Base-by-base conservation (phyloP, 495 filamentous ascomycete species). In the Hypoxylon subgilvum region DNA sequence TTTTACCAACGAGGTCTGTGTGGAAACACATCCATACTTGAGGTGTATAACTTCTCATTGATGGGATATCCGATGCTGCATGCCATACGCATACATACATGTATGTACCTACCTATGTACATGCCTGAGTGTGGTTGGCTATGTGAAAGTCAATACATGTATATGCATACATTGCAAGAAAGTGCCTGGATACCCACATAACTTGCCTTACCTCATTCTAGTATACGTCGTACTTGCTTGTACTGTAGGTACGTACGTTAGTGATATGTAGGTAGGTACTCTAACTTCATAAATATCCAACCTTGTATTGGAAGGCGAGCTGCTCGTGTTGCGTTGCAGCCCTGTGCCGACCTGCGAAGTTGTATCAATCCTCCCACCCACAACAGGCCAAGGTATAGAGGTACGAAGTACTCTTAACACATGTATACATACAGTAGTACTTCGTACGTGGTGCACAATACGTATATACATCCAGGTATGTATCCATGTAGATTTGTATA, bases 321-420 rank as follows among this genome's bases (percentile, higher is more conserved):
- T 34, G 38, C 16, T 36, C 9, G 30, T 38, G 25, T 36, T 59
- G 61, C 61, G 25, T 36, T 59, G 61, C 61, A 64, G 61, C 61
- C 61, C 54, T 64, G 61, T 64, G 50, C 54, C 61, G 61, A 40
- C 34, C 55, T 16, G 4, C 30, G 39, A 19, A 51, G 54, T 54
- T 17, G 32, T 50, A 64, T 58, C 53, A 34, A 64, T 63, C 53
- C 53, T 19, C 57, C 59, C 46, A 52, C 34, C 34, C 13, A 23
- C 18, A 52, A 14, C 19, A 21, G 17, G n/a, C n/a, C n/a, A n/a
- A n/a, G n/a, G n/a, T n/a, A 23, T 41, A 10, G 5, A 30, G 27
- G 38, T 17, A 18, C 35, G 18, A 16, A 18, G 13, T 39, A 17
- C 13, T 8, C 17, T 17, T 17, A 13, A 18, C 19, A 39, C 18